phyloP scores from a whole-genome alignment of 208 protist genomes.

The Giardia muris region DNA sequence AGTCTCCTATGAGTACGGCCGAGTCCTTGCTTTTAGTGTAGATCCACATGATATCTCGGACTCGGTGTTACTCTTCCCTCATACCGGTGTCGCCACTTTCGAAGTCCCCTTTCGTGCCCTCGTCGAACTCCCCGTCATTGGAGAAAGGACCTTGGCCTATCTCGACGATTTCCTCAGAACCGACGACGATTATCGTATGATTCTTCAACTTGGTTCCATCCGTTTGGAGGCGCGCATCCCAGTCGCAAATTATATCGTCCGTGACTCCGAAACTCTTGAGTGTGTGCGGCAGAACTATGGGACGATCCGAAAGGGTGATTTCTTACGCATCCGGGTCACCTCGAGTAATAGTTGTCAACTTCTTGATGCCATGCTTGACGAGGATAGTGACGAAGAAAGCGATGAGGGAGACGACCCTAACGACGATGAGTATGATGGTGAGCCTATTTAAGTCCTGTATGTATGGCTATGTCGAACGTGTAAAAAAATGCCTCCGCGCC shows the following conservation, averaged over 20 bases:
- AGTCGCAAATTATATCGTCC: background rate
- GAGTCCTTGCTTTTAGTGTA: background rate
- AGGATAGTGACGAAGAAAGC: background rate
- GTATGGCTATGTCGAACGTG: too few species aligned
- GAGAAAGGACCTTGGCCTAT: background rate
- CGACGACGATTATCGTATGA: background rate
- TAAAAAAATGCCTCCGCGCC: too few species aligned
- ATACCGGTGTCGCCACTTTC: background rate
- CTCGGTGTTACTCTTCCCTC: background rate
- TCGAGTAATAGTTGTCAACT: background rate
- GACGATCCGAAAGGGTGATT: background rate
- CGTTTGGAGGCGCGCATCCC: background rate
- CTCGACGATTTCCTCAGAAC: background rate
- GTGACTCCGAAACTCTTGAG: background rate
- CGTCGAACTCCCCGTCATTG: background rate
- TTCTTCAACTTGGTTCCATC: background rate
- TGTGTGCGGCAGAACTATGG: background rate
- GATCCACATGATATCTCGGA: background rate
- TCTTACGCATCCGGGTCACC: background rate
- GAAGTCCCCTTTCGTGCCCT: background rate
- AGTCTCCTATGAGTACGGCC: background rate
- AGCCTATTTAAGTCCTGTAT: too few species aligned
- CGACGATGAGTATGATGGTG: background rate
- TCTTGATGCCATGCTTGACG: background rate
- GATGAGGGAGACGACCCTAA: background rate